Conservation (phyloP, 306 rosid genomes). For the Lathyrus oleraceus region DNA sequence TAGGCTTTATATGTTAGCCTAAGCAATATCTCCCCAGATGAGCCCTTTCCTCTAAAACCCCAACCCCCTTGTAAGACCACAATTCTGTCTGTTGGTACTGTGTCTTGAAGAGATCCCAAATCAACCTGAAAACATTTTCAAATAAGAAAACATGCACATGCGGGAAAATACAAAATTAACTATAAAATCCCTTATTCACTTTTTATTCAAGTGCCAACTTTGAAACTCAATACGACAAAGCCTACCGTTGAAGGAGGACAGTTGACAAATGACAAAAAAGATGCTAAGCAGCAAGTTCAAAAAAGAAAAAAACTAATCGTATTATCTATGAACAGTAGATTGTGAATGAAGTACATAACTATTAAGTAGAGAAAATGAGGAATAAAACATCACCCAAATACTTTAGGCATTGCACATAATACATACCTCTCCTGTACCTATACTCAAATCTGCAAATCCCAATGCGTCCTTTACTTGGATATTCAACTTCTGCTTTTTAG, state of each 20-base stretch:
- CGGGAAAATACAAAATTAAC: conserved; percentile 5
- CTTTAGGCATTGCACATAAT: background rate
- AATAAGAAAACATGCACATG: conserved; percentile 26
- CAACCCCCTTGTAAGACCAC: conserved; percentile 79
- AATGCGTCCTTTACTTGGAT: conserved; percentile 89
- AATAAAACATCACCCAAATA: conserved; percentile 12
- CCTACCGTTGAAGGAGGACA: background rate
- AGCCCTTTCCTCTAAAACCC: conserved; percentile 69
- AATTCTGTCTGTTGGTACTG: conserved; percentile 94
- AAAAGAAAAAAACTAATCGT: background rate
- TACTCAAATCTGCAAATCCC: conserved; percentile 76
- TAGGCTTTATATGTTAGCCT: conserved; percentile 95
- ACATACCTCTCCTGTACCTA: conserved; percentile 89
- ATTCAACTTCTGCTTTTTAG: conserved; percentile 73
- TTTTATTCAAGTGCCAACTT: conserved; percentile 4
- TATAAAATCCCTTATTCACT: background rate
- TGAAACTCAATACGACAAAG: conserved; percentile 2
- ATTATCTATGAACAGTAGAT: background rate
- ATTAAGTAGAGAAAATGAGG: conserved; percentile 7
- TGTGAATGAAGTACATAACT: conserved; percentile 10
- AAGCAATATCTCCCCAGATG: conserved; percentile 88
- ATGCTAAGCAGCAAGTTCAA: background rate
- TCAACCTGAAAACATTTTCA: conserved; percentile 63
- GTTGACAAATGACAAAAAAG: background rate
- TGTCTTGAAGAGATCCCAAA: conserved; percentile 87